phyloP scores from a whole-genome alignment of 1,284 basidiomycete species.

The Malassezia arunalokei region DNA sequence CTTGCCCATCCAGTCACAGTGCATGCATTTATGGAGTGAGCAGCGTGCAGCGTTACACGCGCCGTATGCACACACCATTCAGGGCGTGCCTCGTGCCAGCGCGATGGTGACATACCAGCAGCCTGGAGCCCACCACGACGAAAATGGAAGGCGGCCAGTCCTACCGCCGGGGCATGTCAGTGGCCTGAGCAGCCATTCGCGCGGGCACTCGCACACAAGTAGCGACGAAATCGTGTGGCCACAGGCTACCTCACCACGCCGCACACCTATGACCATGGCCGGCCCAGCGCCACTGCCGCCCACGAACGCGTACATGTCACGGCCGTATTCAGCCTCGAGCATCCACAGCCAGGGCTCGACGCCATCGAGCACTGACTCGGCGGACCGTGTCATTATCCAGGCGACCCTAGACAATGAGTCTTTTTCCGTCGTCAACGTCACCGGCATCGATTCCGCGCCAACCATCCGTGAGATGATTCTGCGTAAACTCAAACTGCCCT shows the following conservation, averaged over 20 bases:
- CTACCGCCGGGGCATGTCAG: too few species aligned
- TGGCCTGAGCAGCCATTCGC: too few species aligned
- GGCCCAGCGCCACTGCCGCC: too few species aligned
- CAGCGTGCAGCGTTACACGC: not conserved
- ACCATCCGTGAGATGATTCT: slow-evolving; percentile 43
- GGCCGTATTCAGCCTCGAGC: slow-evolving; percentile 7
- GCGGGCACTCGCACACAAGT: too few species aligned
- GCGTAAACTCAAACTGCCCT: slow-evolving; percentile 4
- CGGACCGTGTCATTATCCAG: slow-evolving; percentile 34
- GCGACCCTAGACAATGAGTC: slow-evolving; percentile 45
- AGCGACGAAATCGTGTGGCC: too few species aligned
- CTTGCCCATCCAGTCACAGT: not conserved
- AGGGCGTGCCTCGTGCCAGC: not conserved
- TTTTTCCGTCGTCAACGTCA: slow-evolving; percentile 43
- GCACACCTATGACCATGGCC: too few species aligned
- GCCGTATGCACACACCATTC: not conserved
- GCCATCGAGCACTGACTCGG: not conserved
- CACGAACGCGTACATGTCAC: not conserved
- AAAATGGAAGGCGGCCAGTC: too few species aligned
- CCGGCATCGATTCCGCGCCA: slow-evolving; percentile 33
- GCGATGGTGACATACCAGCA: not conserved
- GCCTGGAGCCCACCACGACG: too few species aligned
- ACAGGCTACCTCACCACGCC: too few species aligned
- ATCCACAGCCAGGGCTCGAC: slow-evolving; percentile 4
- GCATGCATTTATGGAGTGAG: not conserved